These are phyloP conservation scores for Colletotrichum trifolii DNA, from an alignment of 2,329 filamentous ascomycete species.

Conservation along the genomic window DNA sequence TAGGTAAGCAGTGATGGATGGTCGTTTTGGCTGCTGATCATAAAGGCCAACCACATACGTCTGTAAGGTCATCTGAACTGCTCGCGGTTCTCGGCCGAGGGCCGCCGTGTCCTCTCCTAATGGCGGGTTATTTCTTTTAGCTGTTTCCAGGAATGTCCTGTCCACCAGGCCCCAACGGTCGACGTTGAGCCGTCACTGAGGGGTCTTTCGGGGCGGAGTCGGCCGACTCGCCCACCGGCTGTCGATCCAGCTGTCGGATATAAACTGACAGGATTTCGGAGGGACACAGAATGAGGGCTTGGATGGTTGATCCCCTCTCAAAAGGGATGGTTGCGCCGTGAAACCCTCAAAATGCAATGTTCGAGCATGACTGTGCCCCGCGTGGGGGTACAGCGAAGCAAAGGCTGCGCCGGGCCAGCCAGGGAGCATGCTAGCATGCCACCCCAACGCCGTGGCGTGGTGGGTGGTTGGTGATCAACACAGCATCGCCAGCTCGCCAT, in stretches of 20 bases:
- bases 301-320: conserved; percentile 31
- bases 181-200: neutral
- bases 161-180: neutral
- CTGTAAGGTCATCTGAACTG: conserved; percentile 27
- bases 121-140: neutral
- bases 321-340: conserved; percentile 32
- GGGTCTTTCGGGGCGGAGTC: conserved; percentile 23
- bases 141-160: too few species aligned
- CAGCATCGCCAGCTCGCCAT: conserved; percentile 19
- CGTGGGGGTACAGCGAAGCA: conserved; percentile 31
- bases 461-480: conserved; percentile 25
- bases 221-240: conserved; percentile 21
- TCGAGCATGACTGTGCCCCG: conserved; percentile 34
- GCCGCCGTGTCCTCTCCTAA: neutral
- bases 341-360: conserved; percentile 14
- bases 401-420: conserved; percentile 15
- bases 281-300: conserved; percentile 17
- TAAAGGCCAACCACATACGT: conserved; percentile 28
- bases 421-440: conserved; percentile 31
- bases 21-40: conserved; percentile 10
- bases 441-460: conserved; percentile 20
- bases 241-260: conserved; percentile 21
- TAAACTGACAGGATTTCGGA: conserved; percentile 28
- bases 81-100: conserved; percentile 27
- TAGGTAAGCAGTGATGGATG: too few species aligned